phyloP scores from a whole-genome alignment of 257 asterid genomes.

The Leptodermis oblonga region DNA sequence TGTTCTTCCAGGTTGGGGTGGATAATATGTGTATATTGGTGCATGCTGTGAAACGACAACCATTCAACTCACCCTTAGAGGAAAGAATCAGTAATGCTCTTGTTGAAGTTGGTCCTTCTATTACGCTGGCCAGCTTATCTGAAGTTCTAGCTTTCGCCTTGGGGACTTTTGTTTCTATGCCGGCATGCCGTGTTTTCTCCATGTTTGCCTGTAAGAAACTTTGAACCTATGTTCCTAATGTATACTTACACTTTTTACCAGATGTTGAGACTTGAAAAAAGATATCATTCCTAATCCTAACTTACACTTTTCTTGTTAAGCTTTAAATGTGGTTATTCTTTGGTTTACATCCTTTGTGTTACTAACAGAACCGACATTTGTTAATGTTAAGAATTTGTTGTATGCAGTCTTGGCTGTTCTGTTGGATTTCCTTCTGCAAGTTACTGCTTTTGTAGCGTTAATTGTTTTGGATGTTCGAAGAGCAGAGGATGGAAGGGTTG shows the following conservation, averaged over 20 bases:
- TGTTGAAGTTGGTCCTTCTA: conserved; percentile 98
- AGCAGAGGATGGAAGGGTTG: conserved; percentile 86
- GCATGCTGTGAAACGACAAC: conserved; percentile 96
- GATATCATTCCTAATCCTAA: not conserved
- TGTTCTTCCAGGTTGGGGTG: conserved; percentile 73
- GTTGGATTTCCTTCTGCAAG: conserved; percentile 96
- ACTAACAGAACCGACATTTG: not conserved
- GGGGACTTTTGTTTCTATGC: conserved; percentile 97
- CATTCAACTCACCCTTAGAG: conserved; percentile 81
- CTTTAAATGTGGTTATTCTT: not conserved
- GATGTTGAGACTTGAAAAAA: not conserved
- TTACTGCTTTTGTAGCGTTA: conserved; percentile 95
- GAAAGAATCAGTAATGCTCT: conserved; percentile 95
- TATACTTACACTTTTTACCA: not conserved
- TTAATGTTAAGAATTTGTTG: not conserved
- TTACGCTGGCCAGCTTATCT: conserved; percentile 89
- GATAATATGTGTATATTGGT: conserved; percentile 99
- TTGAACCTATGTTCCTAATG: conserved; percentile 4
- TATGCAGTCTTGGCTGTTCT: conserved; percentile 91
- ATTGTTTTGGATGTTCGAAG: conserved; percentile 89
- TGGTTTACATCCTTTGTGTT: not conserved
- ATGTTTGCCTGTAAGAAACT: conserved; percentile 85
- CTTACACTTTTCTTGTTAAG: not conserved
- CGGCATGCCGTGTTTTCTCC: conserved; percentile 96
- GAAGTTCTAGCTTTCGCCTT: conserved; percentile 99